These are phyloP conservation scores for Heliosperma pusillum DNA, from an alignment of 148 eudicot species.

Conservation along the genomic window DNA sequence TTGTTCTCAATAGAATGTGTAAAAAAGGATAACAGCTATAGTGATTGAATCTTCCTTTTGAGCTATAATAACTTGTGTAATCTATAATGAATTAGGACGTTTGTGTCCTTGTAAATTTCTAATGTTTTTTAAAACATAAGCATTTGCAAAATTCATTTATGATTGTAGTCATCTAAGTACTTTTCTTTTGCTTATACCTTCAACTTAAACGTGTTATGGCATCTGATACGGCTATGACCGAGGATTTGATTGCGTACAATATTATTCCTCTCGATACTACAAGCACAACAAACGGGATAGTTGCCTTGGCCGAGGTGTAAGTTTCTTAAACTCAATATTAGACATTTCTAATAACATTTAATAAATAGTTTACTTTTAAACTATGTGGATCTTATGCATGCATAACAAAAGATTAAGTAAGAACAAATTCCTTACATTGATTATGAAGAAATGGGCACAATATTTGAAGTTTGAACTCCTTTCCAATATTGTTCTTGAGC, in stretches of 20 bases:
- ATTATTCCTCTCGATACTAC: background rate
- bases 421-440: too few relatives aligned
- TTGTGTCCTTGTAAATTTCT: slow-evolving; percentile 4
- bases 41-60: background rate
- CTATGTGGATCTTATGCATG: too few relatives aligned
- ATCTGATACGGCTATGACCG: background rate
- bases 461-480: too few relatives aligned
- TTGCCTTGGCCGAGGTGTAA: background rate
- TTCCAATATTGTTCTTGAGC: too few relatives aligned
- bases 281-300: background rate
- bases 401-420: too few relatives aligned
- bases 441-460: too few relatives aligned
- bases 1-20: background rate
- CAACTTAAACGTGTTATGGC: background rate
- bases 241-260: background rate
- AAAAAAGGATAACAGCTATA: background rate
- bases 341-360: too few relatives aligned
- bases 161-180: background rate
- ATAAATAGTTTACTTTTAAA: too few relatives aligned
- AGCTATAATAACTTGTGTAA: background rate
- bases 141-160: background rate
- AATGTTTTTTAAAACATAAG: background rate
- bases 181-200: background rate
- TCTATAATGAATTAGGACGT: background rate
- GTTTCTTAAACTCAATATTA: too few relatives aligned